Evolutionary conservation across 108 stramenopile species (phyloP), one percentile per base, ranked within the genome.

Genomic region (Cyclotella sp.): DNA sequence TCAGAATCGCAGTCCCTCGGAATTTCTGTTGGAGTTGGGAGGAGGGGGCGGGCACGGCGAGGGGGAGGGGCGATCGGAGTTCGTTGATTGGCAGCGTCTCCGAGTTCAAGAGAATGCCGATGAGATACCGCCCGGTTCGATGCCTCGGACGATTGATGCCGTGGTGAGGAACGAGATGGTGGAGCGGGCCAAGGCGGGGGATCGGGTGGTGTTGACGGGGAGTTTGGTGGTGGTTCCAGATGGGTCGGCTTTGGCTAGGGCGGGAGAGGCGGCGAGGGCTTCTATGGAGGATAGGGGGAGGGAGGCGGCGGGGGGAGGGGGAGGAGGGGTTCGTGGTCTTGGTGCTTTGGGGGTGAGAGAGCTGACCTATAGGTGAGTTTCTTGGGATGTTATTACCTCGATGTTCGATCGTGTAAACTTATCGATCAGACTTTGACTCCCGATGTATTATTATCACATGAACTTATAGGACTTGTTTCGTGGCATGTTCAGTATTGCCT

Each of bases 11-110:
- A 84, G 70, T 29, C 79, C 89, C 8, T 77, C 75, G 28, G 87
- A 93, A 49, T 98, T 97, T 79, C 58, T 84, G 63, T 82, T 98
- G 52, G 93, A 95, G 62, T 72, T 86, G 7, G 49, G 72, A 11
- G 22, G 59, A 42, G 70, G 72, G 15, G 22, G 59, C 47, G 70
- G 19, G 15, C 51, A 51, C 15, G 62, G 39, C 30, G 47, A 45
- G 18, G 73, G 64, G 13, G 72, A 53, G 24, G 77, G 70, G n/a
- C 57, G 70, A 12, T 90, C 87, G 41, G 86, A 88, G 40, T 98
- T 99, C 72, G 93, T 94, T 9, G 99, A 99, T 75, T 99, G 98
- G 98, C 99, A 99, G 79, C 88, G 96, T 64, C 70, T 99, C 39
- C 90, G 97, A 10, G 97, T 99, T 30, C 99, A 99, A 83, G 99